Conservation (phyloP, 2,329 filamentous ascomycete genomes). For the Botrytis aclada region DNA sequence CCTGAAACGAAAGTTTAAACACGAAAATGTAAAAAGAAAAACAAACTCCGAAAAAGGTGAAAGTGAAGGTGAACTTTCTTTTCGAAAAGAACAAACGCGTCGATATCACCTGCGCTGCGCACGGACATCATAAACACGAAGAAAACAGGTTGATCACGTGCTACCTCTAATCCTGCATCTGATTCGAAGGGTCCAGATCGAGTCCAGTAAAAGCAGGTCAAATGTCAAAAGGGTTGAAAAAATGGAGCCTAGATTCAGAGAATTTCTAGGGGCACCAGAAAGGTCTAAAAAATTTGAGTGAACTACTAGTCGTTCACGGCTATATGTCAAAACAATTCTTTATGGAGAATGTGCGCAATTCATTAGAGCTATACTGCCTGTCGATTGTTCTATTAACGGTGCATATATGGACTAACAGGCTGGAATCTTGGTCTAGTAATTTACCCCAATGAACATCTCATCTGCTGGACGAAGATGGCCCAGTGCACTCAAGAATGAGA, state of each 20-base stretch:
- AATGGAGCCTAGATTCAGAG: neutral
- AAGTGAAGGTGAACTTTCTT: slow-evolving; percentile 6
- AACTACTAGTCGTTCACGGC: neutral
- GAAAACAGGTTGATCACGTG: neutral
- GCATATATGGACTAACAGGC: neutral
- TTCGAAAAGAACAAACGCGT: slow-evolving; percentile 4
- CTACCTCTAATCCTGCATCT: fast-evolving
- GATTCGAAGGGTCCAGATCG: neutral
- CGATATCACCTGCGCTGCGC: neutral
- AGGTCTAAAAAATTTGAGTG: neutral
- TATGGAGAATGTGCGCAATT: neutral
- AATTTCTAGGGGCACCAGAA: neutral
- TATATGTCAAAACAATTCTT: neutral
- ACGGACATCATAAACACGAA: neutral
- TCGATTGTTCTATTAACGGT: neutral
- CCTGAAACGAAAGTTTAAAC: no score
- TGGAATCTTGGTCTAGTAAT: neutral
- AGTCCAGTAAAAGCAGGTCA: neutral
- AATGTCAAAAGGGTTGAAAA: neutral
- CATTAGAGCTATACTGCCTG: neutral
- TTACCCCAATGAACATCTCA: neutral
- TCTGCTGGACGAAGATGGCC: neutral
- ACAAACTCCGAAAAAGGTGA: neutral
- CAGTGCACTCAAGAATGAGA: neutral
- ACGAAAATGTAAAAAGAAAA: neutral